Percentiles rank a stretch among this genome's conserved stretches.
Conservation (phyloP, 1,139 yeast species). For the Zygosaccharomyces sapae region DNA sequence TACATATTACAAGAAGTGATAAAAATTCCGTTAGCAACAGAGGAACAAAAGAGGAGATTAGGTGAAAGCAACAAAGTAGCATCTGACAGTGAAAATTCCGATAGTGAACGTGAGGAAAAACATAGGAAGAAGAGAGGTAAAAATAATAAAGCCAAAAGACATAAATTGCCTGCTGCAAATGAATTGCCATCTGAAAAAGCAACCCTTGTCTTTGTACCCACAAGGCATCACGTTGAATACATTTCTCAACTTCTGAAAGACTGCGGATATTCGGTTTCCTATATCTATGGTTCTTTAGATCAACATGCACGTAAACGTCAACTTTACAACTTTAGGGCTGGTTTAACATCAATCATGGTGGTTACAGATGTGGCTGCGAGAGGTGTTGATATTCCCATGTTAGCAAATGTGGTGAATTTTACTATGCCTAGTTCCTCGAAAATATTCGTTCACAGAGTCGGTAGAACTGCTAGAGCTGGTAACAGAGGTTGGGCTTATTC, state of each 20-base stretch:
- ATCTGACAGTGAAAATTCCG: conserved; percentile 48
- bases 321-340: conserved; percentile 76
- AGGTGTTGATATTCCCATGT: conserved; percentile 97
- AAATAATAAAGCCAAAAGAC: conserved; percentile 44
- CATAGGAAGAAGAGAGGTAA: conserved; percentile 37
- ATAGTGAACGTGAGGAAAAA: conserved; percentile 39
- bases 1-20: conserved; percentile 76
- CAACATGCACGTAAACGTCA: conserved; percentile 93
- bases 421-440: conserved; percentile 90
- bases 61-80: conserved; percentile 42
- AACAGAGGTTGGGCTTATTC: conserved; percentile 97
- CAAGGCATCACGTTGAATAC: conserved; percentile 96
- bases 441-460: conserved; percentile 93
- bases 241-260: conserved; percentile 62
- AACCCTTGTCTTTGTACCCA: conserved; percentile 91
- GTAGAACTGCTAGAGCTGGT: conserved; percentile 99
- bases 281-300: conserved; percentile 90
- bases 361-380: conserved; percentile 99
- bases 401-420: conserved; percentile 89
- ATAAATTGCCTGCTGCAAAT: conserved; percentile 69
- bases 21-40: conserved; percentile 74
- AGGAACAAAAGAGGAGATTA: conserved; percentile 55
- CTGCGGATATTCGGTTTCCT: conserved; percentile 83
- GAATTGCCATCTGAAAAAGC: conserved; percentile 80
- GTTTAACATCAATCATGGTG: conserved; percentile 75